phyloP scores from a whole-genome alignment of 345 rosid species.

The Citrus inodora region DNA sequence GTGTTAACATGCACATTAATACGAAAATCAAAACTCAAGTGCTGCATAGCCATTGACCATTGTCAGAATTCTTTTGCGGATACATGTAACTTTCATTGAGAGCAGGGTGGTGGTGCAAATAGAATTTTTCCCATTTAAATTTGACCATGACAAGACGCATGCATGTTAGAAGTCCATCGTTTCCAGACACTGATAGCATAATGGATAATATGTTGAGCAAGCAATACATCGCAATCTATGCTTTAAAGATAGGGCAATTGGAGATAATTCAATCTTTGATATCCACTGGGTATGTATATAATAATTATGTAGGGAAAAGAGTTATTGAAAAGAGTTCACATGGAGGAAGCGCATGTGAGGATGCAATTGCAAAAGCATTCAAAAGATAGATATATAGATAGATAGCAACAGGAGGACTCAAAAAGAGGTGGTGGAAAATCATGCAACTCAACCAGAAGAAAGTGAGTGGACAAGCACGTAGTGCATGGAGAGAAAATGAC shows the following conservation, averaged over 20 bases:
- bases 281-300: slow-evolving; percentile 4
- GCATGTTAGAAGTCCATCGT: slow-evolving; percentile 19
- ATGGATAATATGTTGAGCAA: neutral
- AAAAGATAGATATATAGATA: neutral
- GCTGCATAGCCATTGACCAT: too few species aligned
- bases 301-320: slow-evolving; percentile 27
- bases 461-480: slow-evolving; percentile 26
- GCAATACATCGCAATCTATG: slow-evolving; percentile 10
- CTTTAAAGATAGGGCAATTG: slow-evolving; percentile 13
- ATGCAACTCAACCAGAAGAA: slow-evolving; percentile 7
- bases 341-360: slow-evolving; percentile 27
- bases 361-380: neutral
- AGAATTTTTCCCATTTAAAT: neutral
- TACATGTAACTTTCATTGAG: too few species aligned
- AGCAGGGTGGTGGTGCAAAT: too few species aligned
- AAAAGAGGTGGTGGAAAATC: slow-evolving; percentile 3
- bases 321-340: slow-evolving; percentile 30
- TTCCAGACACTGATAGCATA: neutral
- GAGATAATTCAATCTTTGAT: slow-evolving; percentile 1
- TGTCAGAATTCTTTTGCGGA: too few species aligned
- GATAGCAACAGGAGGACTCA: slow-evolving; percentile 15
- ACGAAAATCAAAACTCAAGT: too few species aligned
- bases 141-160: neutral
- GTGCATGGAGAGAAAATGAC: slow-evolving; percentile 24
- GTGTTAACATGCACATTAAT: too few species aligned